Base-by-base conservation (phyloP, 805 yeast species). In the Monosporozyma servazzii region DNA sequence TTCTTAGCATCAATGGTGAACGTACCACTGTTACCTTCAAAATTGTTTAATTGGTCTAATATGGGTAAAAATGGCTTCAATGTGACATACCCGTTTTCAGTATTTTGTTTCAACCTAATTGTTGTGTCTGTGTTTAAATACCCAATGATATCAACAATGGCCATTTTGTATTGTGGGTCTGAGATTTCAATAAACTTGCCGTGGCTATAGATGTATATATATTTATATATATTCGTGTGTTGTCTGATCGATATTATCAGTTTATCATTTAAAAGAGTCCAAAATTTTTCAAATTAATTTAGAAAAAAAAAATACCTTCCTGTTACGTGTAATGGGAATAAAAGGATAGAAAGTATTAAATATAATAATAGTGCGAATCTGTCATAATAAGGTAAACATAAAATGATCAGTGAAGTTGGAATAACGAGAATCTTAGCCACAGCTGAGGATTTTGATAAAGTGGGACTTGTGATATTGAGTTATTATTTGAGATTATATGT, bases 401-500 rank as follows among this genome's bases (percentile, higher is more conserved):
- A 27, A 23, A 41, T 23, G 45, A 27, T 27, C 6, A 27, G 27
- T 46, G 48, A 33, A n/a, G 40, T 23, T 30, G 47, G 23, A 10
- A 27, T 41, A 37, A 49, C 48, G 13, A 50, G 64, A 20, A 33
- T 62, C 13, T 45, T 58, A 5, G 44, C 53, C 15, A 63, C 63
- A 0, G 60, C 65, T 13, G 48, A 46, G 3, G 67, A 64, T 47
- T 58, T 64, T 44, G 64, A 60, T 45, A 51, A 44, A 13, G 57
- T 57, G 25, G 65, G 64, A 5, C 36, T 63, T 41, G 56, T 52
- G 6, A 58, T 66, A 5, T 54, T 67, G 8, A 56, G 67, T n/a
- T 66, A 68, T 47, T 67, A 68, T 49, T 43, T 66, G 41, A 64
- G 73, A 54, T 63, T 84, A 48, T 83, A 84, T 61, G 86, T 89